These are phyloP conservation scores for Aspergillus alliaceus DNA, from an alignment of 2,329 filamentous ascomycete genomes.

Conservation along the genomic window DNA sequence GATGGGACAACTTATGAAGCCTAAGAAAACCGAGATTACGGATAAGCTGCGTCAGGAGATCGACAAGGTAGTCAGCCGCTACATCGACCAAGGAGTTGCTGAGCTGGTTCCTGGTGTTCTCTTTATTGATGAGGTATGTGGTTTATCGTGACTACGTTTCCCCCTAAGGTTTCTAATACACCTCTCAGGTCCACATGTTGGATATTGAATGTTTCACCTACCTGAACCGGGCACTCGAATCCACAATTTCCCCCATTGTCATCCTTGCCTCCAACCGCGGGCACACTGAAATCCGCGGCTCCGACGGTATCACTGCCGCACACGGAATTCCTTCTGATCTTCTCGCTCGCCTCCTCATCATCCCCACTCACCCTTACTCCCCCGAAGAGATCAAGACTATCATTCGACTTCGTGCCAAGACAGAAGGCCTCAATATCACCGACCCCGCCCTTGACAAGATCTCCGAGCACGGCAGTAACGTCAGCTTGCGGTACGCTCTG, in stretches of 20 bases:
- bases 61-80: conserved; percentile 98
- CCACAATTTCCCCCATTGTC: conserved; percentile 90
- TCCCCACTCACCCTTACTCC: conserved; percentile 88
- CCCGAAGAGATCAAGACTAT: conserved; percentile 90
- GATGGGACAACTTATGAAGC: conserved; percentile 99
- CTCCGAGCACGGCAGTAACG: conserved; percentile 79
- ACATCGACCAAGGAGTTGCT: conserved; percentile 96
- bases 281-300: conserved; percentile 88
- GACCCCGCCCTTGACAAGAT: conserved; percentile 86
- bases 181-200: conserved; percentile 87
- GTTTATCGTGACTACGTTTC: neutral
- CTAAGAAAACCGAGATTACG: conserved; percentile 98
- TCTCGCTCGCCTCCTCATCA: conserved; percentile 87
- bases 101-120: conserved; percentile 97
- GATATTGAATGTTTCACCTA: conserved; percentile 99
- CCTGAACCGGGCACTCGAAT: conserved; percentile 96
- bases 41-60: conserved; percentile 95
- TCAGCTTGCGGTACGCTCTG: conserved; percentile 88
- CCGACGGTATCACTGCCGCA: conserved; percentile 73
- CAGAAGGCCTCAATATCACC: conserved; percentile 75
- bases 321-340: conserved; percentile 95
- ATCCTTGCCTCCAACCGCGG: conserved; percentile 97
- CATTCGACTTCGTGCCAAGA: conserved; percentile 78
- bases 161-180: conserved; percentile 24
- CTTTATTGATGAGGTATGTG: conserved; percentile 90